phyloP scores from a whole-genome alignment of 2,329 filamentous ascomycete species.

The Didymella exigua region DNA sequence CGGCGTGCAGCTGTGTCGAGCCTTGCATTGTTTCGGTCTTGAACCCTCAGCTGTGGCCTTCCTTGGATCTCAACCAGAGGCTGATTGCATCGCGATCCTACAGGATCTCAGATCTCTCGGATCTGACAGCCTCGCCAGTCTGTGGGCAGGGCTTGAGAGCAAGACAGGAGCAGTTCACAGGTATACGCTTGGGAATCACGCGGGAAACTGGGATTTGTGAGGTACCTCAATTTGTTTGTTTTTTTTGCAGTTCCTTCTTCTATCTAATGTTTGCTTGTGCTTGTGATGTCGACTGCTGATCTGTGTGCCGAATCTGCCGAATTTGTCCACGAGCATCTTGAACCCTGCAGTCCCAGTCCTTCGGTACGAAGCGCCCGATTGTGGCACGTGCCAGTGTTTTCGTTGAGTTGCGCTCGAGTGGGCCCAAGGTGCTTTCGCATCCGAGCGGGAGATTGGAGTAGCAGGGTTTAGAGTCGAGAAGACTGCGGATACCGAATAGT shows the following conservation, averaged over 20 bases:
- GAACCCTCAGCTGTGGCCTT: neutral
- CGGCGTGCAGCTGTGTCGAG: neutral
- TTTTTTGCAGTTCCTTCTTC: constrained; percentile 16
- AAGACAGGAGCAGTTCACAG: neutral
- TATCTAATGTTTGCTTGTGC: constrained; percentile 17
- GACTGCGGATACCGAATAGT: constrained; percentile 46
- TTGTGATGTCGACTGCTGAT: constrained; percentile 2
- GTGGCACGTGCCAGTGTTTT: constrained; percentile 5
- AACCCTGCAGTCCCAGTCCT: constrained; percentile 11
- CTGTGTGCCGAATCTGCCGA: constrained; percentile 7
- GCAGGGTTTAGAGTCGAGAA: constrained; percentile 14
- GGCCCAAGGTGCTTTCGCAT: neutral
- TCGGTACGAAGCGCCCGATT: constrained; percentile 12
- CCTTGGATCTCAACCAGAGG: neutral
- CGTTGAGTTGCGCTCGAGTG: constrained; percentile 3
- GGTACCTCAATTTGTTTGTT: constrained; percentile 24
- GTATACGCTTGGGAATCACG: constrained; percentile 7
- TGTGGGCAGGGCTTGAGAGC: neutral
- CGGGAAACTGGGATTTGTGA: constrained; percentile 8
- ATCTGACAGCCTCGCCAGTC: neutral
- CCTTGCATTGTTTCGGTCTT: constrained; percentile 1
- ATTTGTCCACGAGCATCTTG: constrained; percentile 13
- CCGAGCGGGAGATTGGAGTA: neutral
- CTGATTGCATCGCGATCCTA: neutral
- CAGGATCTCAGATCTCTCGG: neutral